phyloP scores from a whole-genome alignment of 148 eudicot genomes.

The Polygonum maritimum region DNA sequence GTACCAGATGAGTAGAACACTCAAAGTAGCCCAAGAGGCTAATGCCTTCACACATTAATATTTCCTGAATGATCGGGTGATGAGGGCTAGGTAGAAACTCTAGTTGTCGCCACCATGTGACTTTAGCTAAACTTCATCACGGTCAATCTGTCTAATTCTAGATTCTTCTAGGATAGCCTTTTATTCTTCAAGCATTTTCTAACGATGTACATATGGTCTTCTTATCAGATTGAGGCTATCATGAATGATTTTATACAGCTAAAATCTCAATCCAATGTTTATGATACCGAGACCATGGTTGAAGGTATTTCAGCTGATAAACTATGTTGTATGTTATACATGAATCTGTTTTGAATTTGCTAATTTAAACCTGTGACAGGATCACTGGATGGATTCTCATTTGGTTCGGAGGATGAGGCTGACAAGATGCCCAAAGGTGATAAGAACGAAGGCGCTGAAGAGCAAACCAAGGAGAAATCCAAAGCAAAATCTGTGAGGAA shows the following conservation, averaged over 20 bases:
- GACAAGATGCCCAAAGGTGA: slow-evolving; percentile 50
- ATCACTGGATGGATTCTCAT: slow-evolving; percentile 85
- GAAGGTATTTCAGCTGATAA: slow-evolving; percentile 41
- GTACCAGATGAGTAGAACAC: background rate
- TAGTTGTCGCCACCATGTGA: background rate
- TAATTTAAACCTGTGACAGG: slow-evolving; percentile 26
- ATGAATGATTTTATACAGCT: slow-evolving; percentile 96
- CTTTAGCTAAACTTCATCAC: background rate
- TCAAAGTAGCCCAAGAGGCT: background rate
- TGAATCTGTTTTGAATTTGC: background rate
- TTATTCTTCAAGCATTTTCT: background rate
- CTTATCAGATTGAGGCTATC: slow-evolving; percentile 82
- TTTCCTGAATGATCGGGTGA: background rate
- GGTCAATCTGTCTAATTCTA: background rate
- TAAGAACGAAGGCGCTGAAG: slow-evolving; percentile 32
- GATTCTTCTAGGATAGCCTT: background rate
- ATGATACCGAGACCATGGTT: slow-evolving; percentile 92
- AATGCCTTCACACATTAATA: background rate
- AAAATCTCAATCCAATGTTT: slow-evolving; percentile 81
- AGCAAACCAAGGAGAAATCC: slow-evolving; percentile 42
- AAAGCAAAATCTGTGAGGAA: slow-evolving; percentile 53
- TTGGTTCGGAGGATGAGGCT: slow-evolving; percentile 89
- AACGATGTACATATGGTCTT: background rate
- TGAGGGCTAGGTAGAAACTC: background rate
- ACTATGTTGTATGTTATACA: background rate